phyloP scores from a whole-genome alignment of 2,329 filamentous ascomycete species.

The Colletotrichum euphorbiae region DNA sequence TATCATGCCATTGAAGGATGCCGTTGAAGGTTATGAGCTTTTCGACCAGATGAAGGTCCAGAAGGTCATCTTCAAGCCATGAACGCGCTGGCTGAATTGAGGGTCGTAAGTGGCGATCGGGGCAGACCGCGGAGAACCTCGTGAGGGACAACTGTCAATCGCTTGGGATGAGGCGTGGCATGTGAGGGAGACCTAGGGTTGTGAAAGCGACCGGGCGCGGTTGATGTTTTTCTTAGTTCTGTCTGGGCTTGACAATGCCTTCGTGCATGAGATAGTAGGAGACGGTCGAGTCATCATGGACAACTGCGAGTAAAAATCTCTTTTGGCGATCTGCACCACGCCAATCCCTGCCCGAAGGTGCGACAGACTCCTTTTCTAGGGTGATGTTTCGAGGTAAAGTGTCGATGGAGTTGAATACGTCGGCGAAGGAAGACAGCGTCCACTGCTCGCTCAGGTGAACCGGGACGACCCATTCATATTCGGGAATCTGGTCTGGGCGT shows the following conservation, averaged over 20 bases:
- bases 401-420: conserved; percentile 74
- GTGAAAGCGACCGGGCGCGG: not conserved
- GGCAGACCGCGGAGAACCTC: not conserved
- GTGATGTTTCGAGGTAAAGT: conserved; percentile 49
- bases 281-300: conserved; percentile 84
- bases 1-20: conserved; percentile 76
- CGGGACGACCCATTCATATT: conserved; percentile 82
- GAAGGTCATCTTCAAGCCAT: conserved; percentile 76
- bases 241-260: conserved; percentile 86
- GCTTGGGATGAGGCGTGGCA: no score
- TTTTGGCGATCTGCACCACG: conserved; percentile 66
- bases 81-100: not conserved
- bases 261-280: conserved; percentile 89
- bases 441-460: conserved; percentile 79
- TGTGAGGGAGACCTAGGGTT: not conserved
- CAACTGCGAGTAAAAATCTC: conserved; percentile 77
- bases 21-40: conserved; percentile 75
- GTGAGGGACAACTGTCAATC: not conserved
- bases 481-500: conserved; percentile 61
- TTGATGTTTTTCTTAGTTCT: conserved; percentile 67
- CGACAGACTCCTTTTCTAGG: not conserved
- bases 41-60: conserved; percentile 80
- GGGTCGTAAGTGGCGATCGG: not conserved
- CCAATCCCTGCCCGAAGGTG: conserved; percentile 54
- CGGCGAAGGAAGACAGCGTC: conserved; percentile 73